A percentile compares a stretch with the other conserved stretches of the same genome.
phyloP scores from a whole-genome alignment of 1,139 yeast genomes.

The Taphrina confusa region DNA sequence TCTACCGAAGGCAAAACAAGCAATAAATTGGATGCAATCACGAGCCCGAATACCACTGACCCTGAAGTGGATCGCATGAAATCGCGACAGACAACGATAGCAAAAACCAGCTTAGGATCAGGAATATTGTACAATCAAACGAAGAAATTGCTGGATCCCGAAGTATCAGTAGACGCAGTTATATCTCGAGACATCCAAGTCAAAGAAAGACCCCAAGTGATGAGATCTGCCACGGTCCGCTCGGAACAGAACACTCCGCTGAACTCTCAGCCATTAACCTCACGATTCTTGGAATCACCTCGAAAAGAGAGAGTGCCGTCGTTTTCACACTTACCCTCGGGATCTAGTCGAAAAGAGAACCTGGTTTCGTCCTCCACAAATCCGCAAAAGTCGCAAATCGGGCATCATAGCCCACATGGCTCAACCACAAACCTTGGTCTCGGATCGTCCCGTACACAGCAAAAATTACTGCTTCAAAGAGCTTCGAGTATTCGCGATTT shows the following conservation, averaged over 20 bases:
- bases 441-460: slow-evolving; percentile 31
- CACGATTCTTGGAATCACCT: slow-evolving; percentile 30
- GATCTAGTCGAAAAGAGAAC: not conserved
- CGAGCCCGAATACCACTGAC: too few relatives aligned
- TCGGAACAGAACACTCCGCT: slow-evolving; percentile 1
- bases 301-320: slow-evolving; percentile 10
- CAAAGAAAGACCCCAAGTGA: not conserved
- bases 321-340: not conserved
- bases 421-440: slow-evolving; percentile 24
- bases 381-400: not conserved
- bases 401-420: slow-evolving; percentile 14
- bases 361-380: not conserved
- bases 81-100: too few relatives aligned
- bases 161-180: slow-evolving; percentile 11
- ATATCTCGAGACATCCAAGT: slow-evolving; percentile 17
- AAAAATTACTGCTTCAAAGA: slow-evolving; percentile 29
- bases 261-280: slow-evolving; percentile 29
- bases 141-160: slow-evolving; percentile 1
- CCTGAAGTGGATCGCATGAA: too few relatives aligned
- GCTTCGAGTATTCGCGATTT: slow-evolving; percentile 21
- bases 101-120: too few relatives aligned
- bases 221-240: not conserved
- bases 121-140: slow-evolving; percentile 4
- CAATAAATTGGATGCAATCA: too few relatives aligned
- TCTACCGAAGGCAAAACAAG: too few relatives aligned